Conservation (phyloP, 176 grass and related monocot species). For the Musa schizocarpa region DNA sequence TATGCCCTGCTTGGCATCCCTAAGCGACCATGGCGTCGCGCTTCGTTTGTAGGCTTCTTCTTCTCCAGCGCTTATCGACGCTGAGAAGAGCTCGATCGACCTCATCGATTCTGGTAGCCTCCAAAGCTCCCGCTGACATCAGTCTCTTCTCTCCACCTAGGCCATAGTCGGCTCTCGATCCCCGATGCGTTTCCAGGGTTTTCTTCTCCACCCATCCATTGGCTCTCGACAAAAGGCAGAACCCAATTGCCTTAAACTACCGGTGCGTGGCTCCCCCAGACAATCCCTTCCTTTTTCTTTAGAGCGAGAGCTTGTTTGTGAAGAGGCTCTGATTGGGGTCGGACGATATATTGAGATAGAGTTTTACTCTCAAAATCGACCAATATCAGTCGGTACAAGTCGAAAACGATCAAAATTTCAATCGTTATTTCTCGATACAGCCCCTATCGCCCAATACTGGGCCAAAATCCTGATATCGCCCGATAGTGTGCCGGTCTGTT, state of each 20-base stretch:
- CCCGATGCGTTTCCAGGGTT: constrained; percentile 17
- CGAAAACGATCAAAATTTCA: no score
- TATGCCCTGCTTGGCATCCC: not conserved
- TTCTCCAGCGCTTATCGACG: constrained; percentile 10
- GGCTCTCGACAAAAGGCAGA: constrained; percentile 21
- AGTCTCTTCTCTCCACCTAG: constrained; percentile 7
- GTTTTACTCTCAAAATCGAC: no score
- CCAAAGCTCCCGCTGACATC: not conserved
- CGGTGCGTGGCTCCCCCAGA: constrained; percentile 21
- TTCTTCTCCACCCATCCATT: constrained; percentile 36
- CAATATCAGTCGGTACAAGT: no score
- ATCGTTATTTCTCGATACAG: no score
- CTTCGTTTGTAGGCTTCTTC: constrained; percentile 11
- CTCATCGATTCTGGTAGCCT: not conserved
- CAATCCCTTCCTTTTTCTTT: not conserved
- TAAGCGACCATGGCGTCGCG: constrained; percentile 5
- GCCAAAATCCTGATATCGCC: no score
- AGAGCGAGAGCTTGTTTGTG: no score
- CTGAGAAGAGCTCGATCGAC: not conserved
- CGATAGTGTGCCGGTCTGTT: no score
- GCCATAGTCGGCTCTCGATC: constrained; percentile 6
- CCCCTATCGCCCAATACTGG: no score
- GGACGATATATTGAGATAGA: no score
- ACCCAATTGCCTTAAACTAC: constrained; percentile 23
- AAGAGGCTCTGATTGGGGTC: no score